These are phyloP conservation scores for Solanum lignicaule DNA, from an alignment of 257 asterid genomes.

Conservation along the genomic window DNA sequence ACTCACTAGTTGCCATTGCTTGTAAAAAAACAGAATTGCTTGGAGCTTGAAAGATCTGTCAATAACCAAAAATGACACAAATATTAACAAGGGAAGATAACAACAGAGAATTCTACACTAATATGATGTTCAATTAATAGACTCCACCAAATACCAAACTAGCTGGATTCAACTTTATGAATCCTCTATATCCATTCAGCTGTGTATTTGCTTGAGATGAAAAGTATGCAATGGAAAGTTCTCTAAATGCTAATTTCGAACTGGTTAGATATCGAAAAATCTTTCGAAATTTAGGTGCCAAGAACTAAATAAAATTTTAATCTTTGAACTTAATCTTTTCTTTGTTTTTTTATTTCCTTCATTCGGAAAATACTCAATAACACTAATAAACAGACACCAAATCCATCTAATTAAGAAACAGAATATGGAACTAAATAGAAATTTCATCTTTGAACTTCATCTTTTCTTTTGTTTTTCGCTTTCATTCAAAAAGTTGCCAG, in stretches of 20 bases:
- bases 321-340: neutral
- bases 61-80: neutral
- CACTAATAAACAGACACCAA: neutral
- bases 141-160: neutral
- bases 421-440: neutral
- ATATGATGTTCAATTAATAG: neutral
- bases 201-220: neutral
- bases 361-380: neutral
- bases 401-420: neutral
- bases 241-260: neutral
- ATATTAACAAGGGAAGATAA: neutral
- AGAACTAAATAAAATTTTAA: neutral
- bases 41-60: neutral
- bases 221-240: neutral
- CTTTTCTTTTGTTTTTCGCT: neutral
- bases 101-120: neutral
- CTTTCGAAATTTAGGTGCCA: neutral
- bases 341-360: neutral
- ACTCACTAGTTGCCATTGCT: conserved; percentile 24
- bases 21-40: neutral
- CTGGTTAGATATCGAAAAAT: neutral
- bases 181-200: neutral
- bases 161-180: neutral
- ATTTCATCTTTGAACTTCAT: too few species aligned
- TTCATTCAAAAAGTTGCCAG: neutral